These are phyloP conservation scores for Umbelopsis ramanniana DNA, from an alignment of 192 early-diverging fungal genomes.

Conservation along the genomic window DNA sequence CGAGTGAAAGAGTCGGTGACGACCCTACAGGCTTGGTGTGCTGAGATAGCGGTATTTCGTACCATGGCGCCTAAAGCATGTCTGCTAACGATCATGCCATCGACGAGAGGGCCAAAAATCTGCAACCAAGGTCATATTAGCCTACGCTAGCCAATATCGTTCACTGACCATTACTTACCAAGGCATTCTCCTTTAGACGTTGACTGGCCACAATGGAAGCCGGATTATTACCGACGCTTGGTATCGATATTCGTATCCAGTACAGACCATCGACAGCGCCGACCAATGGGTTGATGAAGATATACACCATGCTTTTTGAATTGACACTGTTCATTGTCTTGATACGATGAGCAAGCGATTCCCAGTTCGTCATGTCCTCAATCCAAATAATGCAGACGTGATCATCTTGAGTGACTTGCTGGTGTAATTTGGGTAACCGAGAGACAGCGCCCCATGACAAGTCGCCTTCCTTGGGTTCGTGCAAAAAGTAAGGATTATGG, in stretches of 20 bases:
- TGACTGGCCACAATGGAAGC: constrained; percentile 32
- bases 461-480: constrained; percentile 22
- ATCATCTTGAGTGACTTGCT: constrained; percentile 60
- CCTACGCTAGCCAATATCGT: background rate
- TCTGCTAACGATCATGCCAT: constrained; percentile 73
- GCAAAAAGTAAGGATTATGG: constrained; percentile 69
- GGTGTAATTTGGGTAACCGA: constrained; percentile 40
- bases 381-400: constrained; percentile 75
- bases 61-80: constrained; percentile 71
- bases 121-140: constrained; percentile 25
- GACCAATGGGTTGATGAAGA: constrained; percentile 73
- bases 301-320: constrained; percentile 51
- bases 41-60: constrained; percentile 72
- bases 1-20: constrained; percentile 56
- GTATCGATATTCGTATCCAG: constrained; percentile 65
- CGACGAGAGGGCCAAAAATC: constrained; percentile 69
- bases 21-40: constrained; percentile 57
- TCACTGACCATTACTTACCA: constrained; percentile 44
- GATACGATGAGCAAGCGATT: constrained; percentile 52
- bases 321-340: constrained; percentile 14
- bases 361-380: constrained; percentile 56
- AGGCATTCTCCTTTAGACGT: constrained; percentile 47
- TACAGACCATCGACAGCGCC: constrained; percentile 65
- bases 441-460: constrained; percentile 2
- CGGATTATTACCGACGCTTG: constrained; percentile 28